These are phyloP conservation scores for Cymodocea nodosa DNA, from an alignment of 116 monocot genomes.

Conservation along the genomic window DNA sequence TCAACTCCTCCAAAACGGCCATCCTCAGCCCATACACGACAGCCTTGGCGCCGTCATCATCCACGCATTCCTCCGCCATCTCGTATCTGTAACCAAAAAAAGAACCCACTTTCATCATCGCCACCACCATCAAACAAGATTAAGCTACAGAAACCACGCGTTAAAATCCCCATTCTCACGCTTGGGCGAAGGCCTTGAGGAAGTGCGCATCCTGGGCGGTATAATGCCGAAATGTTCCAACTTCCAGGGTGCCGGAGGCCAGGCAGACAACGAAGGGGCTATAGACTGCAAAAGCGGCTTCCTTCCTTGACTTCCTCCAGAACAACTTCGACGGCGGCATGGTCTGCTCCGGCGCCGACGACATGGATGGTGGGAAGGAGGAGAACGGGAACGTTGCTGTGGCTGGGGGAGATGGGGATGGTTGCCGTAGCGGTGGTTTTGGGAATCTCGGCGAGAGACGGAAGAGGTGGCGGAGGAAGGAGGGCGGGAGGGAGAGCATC, in stretches of 20 bases:
- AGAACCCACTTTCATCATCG: too few relatives aligned
- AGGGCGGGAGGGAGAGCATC: too few relatives aligned
- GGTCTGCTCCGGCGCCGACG: not conserved
- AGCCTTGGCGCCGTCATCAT: conserved; percentile 62
- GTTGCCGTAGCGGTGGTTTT: too few relatives aligned
- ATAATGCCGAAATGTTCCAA: conserved; percentile 53
- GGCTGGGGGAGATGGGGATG: too few relatives aligned
- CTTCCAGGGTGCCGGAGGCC: conserved; percentile 60
- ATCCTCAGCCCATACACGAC: conserved; percentile 34
- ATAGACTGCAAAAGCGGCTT: conserved; percentile 38
- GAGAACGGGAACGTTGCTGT: too few relatives aligned
- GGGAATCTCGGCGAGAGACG: too few relatives aligned
- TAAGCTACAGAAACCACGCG: too few relatives aligned
- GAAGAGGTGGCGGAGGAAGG: too few relatives aligned
- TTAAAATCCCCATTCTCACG: conserved; percentile 36
- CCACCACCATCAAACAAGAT: too few relatives aligned
- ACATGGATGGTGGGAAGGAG: too few relatives aligned
- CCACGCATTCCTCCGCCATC: conserved; percentile 62
- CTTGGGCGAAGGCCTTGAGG: conserved; percentile 58
- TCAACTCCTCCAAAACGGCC: conserved; percentile 43
- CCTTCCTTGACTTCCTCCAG: conserved; percentile 38
- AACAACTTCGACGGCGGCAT: conserved; percentile 35
- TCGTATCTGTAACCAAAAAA: conserved; percentile 46
- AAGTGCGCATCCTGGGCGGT: conserved; percentile 75
- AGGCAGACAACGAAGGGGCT: conserved; percentile 74